Conservation (phyloP, 345 rosid species). For the Luvunga scandens region DNA sequence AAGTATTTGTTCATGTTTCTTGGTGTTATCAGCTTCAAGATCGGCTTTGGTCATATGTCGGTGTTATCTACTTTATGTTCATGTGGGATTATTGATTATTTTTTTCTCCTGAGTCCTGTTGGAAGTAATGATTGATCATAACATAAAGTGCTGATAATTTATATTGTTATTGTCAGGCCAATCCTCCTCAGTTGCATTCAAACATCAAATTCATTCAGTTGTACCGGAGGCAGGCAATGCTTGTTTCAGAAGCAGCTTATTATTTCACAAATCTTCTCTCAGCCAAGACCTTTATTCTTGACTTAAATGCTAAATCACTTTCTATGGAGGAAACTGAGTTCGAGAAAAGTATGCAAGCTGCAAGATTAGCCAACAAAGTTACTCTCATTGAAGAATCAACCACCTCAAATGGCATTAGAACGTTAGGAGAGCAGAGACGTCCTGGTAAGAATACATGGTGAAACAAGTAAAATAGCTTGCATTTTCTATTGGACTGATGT, state of each 20-base stretch:
- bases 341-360: conserved; percentile 57
- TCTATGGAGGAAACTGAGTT: conserved; percentile 55
- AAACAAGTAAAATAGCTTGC: conserved; percentile 8
- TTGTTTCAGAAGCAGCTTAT: conserved; percentile 56
- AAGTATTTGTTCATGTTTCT: background rate
- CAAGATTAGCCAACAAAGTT: conserved; percentile 33
- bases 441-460: conserved; percentile 16
- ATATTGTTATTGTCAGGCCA: conserved; percentile 42
- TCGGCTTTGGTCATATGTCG: too few relatives aligned
- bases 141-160: conserved; percentile 11
- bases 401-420: conserved; percentile 18
- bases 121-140: background rate
- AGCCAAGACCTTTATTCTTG: conserved; percentile 47
- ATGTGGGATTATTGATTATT: background rate
- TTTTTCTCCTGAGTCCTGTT: background rate
- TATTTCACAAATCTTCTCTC: conserved; percentile 53
- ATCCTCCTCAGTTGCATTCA: conserved; percentile 62
- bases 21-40: background rate
- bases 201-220: conserved; percentile 55
- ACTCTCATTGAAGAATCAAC: conserved; percentile 18
- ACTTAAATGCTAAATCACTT: conserved; percentile 54
- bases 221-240: conserved; percentile 48
- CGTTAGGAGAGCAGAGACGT: conserved; percentile 12
- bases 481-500: background rate
- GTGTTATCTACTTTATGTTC: too few relatives aligned